Evolutionary conservation across 2,329 filamentous ascomycete species (phyloP).

Genomic region (Cladosporium sp.): DNA sequence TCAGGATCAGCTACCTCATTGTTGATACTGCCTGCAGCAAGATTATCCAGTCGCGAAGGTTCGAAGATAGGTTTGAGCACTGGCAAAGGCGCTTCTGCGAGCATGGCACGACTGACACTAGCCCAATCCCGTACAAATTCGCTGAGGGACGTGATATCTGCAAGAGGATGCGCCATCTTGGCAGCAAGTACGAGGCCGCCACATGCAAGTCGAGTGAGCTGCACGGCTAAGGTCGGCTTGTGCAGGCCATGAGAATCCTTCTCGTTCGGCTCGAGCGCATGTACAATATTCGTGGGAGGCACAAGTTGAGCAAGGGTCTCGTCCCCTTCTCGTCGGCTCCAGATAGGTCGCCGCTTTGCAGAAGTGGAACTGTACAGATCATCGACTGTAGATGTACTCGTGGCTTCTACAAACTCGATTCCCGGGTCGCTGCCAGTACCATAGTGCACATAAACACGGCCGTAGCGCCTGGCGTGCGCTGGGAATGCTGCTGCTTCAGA

Average conservation of each 20-base stretch:
- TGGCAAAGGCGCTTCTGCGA: constrained; percentile 4
- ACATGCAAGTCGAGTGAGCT: constrained; percentile 15
- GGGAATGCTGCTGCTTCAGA: constrained; percentile 10
- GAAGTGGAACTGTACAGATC: neutral
- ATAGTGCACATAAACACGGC: constrained; percentile 18
- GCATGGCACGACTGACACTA: constrained; percentile 9
- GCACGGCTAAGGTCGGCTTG: constrained; percentile 17
- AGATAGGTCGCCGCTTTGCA: neutral
- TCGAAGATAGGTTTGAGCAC: constrained; percentile 1
- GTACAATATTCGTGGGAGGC: constrained; percentile 11
- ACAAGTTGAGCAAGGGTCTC: neutral
- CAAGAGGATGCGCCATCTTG: constrained; percentile 20
- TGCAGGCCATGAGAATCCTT: neutral
- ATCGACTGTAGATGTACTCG: neutral
- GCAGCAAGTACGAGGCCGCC: constrained; percentile 14
- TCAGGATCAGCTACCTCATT: neutral
- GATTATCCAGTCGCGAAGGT: neutral
- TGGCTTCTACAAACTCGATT: constrained; percentile 8
- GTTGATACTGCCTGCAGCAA: constrained; percentile 13
- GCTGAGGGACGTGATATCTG: constrained; percentile 14
- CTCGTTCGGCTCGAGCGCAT: constrained; percentile 6
- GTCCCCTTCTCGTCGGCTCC: neutral
- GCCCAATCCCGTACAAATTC: constrained; percentile 18
- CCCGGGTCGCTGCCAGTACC: constrained; percentile 11
- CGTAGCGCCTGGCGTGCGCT: constrained; percentile 13